These are phyloP conservation scores for Nakaseomyces nivariensis DNA, from an alignment of 1,139 yeast genomes.

Conservation along the genomic window DNA sequence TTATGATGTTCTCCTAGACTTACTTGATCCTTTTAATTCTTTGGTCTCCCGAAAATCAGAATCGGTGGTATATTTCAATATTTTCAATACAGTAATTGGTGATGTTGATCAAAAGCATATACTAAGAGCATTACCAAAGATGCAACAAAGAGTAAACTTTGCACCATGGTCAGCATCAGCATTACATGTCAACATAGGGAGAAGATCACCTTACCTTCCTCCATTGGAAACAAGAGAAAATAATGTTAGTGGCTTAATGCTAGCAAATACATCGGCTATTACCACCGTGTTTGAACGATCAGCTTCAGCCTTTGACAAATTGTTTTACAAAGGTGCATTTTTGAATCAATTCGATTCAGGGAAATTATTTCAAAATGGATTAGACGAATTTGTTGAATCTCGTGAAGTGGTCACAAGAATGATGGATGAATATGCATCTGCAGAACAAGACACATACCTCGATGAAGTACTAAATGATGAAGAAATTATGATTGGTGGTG, in stretches of 20 bases:
- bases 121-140: slow-evolving; percentile 67
- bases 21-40: slow-evolving; percentile 68
- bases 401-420: slow-evolving; percentile 60
- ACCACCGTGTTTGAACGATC: slow-evolving; percentile 56
- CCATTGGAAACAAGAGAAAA: slow-evolving; percentile 19
- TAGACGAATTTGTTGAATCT: slow-evolving; percentile 73
- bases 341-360: slow-evolving; percentile 62
- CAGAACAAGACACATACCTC: slow-evolving; percentile 45
- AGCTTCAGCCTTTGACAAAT: slow-evolving; percentile 66
- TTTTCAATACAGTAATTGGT: slow-evolving; percentile 72
- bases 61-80: slow-evolving; percentile 52
- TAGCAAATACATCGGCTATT: slow-evolving; percentile 70
- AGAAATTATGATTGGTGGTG: slow-evolving; percentile 24
- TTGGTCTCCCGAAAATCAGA: slow-evolving; percentile 50
- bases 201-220: slow-evolving; percentile 51
- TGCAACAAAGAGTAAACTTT: slow-evolving; percentile 69
- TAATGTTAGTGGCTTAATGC: slow-evolving; percentile 57
- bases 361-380: slow-evolving; percentile 48
- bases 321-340: slow-evolving; percentile 76
- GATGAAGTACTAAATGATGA: slow-evolving; percentile 32
- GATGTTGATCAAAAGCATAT: slow-evolving; percentile 62
- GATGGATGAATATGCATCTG: slow-evolving; percentile 61
- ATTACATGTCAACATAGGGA: slow-evolving; percentile 68
- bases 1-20: slow-evolving; percentile 74
- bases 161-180: slow-evolving; percentile 85